A percentile compares a stretch with the other conserved stretches of the same genome.
phyloP scores from a whole-genome alignment of 805 yeast genomes.

The Kodamaea sagamina region DNA sequence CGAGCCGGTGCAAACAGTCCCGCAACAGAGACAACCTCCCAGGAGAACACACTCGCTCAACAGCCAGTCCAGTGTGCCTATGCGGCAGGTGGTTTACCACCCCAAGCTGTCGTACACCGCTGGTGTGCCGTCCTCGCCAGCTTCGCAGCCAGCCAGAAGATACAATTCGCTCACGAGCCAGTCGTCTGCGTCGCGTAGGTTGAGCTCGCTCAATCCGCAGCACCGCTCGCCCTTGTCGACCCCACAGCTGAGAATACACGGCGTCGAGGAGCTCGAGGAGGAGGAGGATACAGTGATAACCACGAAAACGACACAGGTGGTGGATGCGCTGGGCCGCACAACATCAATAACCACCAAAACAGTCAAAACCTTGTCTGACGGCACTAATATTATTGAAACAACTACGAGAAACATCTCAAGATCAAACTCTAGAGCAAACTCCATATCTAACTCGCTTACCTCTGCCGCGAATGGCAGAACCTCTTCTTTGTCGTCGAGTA shows the following conservation, averaged over 20 bases:
- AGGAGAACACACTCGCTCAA: conserved; percentile 6
- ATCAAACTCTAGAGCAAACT: conserved; percentile 34
- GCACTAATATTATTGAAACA: conserved; percentile 45
- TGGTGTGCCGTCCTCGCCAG: conserved; percentile 20
- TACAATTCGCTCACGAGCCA: conserved; percentile 13
- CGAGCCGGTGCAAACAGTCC: conserved; percentile 9
- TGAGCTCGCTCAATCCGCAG: conserved; percentile 10
- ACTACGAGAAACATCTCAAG: conserved; percentile 43
- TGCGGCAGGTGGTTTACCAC: conserved; percentile 38
- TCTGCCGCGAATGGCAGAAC: conserved; percentile 20
- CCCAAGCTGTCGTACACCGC: conserved; percentile 42
- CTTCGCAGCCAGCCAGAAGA: conserved; percentile 2
- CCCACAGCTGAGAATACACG: conserved; percentile 3
- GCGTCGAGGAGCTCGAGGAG: conserved; percentile 18
- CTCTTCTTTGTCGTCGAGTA: conserved; percentile 23
- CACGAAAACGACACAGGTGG: conserved; percentile 45
- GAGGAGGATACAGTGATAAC: conserved; percentile 31
- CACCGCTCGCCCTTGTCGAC: conserved; percentile 5
- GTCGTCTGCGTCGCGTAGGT: conserved; percentile 3
- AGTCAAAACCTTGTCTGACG: conserved; percentile 40
- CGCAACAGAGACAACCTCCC: conserved; percentile 9
- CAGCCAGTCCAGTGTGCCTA: conserved; percentile 30
- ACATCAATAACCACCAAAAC: conserved; percentile 43
- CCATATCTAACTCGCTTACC: conserved; percentile 32
- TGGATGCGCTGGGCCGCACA: conserved; percentile 42